Conservation (phyloP, 345 rosid species). For the sweet orange (Citrus sinensis) region DVS_A1.0 CM039165.1:10229501-10230000, state of each 20-base stretch:
- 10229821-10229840: neutral
- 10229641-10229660: constrained; percentile 69
- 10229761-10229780: neutral
- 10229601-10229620: constrained; percentile 80
- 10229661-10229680: constrained; percentile 90
- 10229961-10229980: neutral
- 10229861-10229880: neutral
- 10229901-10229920: neutral
- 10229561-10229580: neutral
- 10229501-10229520: neutral
- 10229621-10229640: constrained; percentile 70
- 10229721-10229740: neutral
- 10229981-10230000: neutral
- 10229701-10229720: neutral
- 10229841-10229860: neutral
- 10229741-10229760: neutral
- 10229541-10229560: neutral
- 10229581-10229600: constrained; percentile 31
- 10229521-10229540: neutral
- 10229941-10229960: neutral
- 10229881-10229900: neutral
- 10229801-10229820: too few species aligned
- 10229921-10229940: constrained; percentile 5
- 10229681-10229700: neutral
- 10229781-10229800: too few species aligned